Evolutionary conservation across 2,329 filamentous ascomycete genomes (phyloP).

Genomic region (Plenodomus biglobosus): DNA sequence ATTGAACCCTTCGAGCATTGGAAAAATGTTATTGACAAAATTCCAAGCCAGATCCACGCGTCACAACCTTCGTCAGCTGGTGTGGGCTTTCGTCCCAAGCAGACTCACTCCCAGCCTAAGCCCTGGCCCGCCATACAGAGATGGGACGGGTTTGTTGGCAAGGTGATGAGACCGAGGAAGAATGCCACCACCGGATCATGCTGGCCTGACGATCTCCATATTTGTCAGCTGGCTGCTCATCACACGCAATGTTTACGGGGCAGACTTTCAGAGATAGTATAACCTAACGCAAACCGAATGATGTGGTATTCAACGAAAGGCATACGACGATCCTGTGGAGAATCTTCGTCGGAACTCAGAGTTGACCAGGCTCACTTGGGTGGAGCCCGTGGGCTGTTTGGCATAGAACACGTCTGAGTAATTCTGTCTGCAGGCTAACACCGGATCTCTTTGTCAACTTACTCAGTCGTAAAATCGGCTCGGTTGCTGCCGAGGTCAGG

Average conservation of each 20-base stretch:
- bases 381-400: neutral
- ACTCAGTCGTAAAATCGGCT: conserved; percentile 14
- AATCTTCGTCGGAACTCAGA: neutral
- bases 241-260: neutral
- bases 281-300: neutral
- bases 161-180: conserved; percentile 18
- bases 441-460: conserved; percentile 6
- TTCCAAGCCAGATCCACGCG: conserved; percentile 12
- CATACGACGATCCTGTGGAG: neutral
- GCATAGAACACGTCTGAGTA: neutral
- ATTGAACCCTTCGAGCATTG: conserved; percentile 15
- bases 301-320: neutral
- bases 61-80: conserved; percentile 21
- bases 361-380: neutral
- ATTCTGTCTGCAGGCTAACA: conserved; percentile 4
- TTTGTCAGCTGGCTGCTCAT: conserved; percentile 5
- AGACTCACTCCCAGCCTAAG: conserved; percentile 14
- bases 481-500: conserved; percentile 31
- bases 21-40: conserved; percentile 1
- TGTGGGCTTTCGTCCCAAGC: conserved; percentile 9
- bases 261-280: neutral
- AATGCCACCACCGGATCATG: conserved; percentile 21
- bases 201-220: conserved; percentile 12
- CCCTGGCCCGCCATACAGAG: conserved; percentile 1
- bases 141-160: conserved; percentile 13